These are phyloP conservation scores for Boletus bicolor DNA, from an alignment of 768 basidiomycete species.

Conservation along the genomic window DNA sequence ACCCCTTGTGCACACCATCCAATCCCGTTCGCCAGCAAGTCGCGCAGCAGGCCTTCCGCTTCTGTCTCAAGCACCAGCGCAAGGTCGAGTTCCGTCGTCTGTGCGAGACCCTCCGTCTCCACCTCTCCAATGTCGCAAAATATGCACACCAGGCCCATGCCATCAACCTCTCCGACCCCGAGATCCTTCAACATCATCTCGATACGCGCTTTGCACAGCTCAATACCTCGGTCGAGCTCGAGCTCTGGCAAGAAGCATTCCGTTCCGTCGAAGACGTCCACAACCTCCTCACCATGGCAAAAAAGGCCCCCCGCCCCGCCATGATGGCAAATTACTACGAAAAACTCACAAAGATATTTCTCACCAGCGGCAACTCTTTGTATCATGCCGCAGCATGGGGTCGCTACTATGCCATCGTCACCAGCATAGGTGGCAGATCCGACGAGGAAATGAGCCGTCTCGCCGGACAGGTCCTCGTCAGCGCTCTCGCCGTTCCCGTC, in stretches of 20 bases:
- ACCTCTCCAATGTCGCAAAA: conserved; percentile 91
- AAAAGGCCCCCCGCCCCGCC: conserved; percentile 85
- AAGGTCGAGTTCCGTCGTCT: conserved; percentile 97
- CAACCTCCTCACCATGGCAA: conserved; percentile 88
- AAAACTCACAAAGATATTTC: conserved; percentile 94
- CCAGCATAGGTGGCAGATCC: conserved; percentile 66
- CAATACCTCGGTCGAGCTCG: conserved; percentile 94
- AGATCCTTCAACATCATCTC: conserved; percentile 91
- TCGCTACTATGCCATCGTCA: conserved; percentile 72
- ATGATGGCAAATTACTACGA: conserved; percentile 99
- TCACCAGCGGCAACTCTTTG: conserved; percentile 90
- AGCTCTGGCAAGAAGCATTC: conserved; percentile 99
- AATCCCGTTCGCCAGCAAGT: conserved; percentile 58
- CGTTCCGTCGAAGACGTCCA: conserved; percentile 98
- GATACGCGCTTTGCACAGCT: conserved; percentile 97
- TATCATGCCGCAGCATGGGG: conserved; percentile 98
- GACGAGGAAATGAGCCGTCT: conserved; percentile 78
- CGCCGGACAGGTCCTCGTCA: conserved; percentile 88
- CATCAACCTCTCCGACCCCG: conserved; percentile 93
- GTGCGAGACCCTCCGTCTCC: conserved; percentile 93
- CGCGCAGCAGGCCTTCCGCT: conserved; percentile 95
- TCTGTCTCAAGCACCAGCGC: conserved; percentile 89
- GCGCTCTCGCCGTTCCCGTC: conserved; percentile 90
- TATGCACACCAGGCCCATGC: conserved; percentile 91
- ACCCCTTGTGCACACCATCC: background rate